phyloP scores from a whole-genome alignment of 2,329 filamentous ascomycete genomes.

The Monosporascus sp. region DNA sequence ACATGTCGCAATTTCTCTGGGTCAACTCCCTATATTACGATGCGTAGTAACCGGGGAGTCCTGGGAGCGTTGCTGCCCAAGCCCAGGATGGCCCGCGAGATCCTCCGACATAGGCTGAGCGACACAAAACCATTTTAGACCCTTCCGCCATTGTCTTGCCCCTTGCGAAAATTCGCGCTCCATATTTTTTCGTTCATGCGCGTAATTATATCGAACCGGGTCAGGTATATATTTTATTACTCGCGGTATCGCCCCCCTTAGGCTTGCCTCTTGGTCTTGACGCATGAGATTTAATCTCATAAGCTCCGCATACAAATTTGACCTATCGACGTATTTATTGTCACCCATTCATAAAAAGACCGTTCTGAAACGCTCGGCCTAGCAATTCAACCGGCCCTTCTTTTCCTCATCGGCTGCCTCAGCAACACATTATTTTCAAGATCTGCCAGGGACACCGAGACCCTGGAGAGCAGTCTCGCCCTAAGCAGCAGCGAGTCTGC shows the following conservation, averaged over 20 bases:
- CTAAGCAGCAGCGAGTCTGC: neutral
- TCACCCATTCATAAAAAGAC: conserved; percentile 11
- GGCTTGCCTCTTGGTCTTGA: neutral
- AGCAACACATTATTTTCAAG: neutral
- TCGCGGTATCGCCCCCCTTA: neutral
- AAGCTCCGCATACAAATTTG: conserved; percentile 1
- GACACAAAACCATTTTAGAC: conserved; percentile 18
- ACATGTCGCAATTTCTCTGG: conserved; percentile 23
- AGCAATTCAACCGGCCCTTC: conserved; percentile 16
- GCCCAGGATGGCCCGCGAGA: conserved; percentile 26
- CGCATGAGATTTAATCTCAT: neutral
- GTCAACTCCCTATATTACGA: conserved; percentile 17
- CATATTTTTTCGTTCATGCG: neutral
- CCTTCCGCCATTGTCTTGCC: conserved; percentile 16
- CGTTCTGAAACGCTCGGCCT: conserved; percentile 18
- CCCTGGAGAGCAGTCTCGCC: neutral
- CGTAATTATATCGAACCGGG: neutral
- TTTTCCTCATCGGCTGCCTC: conserved; percentile 10
- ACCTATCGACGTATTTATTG: conserved; percentile 7
- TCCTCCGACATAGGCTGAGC: conserved; percentile 31
- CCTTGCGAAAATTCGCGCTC: conserved; percentile 1
- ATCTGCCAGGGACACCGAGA: neutral
- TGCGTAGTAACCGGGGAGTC: conserved; percentile 25
- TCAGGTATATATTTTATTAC: conserved; percentile 14
- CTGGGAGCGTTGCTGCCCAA: conserved; percentile 39